These are phyloP conservation scores for Phylloporus sp. DNA, from an alignment of 1,284 basidiomycete species.

Conservation along the genomic window DNA sequence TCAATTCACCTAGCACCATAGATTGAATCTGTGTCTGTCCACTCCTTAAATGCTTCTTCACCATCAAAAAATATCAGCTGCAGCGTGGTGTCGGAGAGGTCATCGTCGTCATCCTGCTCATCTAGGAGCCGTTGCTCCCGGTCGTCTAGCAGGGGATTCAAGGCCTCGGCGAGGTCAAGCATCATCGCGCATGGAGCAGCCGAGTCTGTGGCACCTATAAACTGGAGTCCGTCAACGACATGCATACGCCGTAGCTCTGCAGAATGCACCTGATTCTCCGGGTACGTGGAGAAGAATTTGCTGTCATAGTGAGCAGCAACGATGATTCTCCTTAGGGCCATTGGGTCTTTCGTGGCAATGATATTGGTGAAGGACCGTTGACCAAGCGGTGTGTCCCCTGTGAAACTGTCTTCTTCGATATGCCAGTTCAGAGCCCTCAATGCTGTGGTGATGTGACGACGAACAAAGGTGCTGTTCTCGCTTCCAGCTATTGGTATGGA, in stretches of 20 bases:
- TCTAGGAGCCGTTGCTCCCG: conserved; percentile 66
- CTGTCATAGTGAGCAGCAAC: conserved; percentile 95
- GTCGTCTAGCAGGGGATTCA: conserved; percentile 74
- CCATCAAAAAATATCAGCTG: conserved; percentile 99
- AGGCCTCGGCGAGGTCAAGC: conserved; percentile 85
- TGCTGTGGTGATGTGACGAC: conserved; percentile 76
- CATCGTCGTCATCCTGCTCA: conserved; percentile 75
- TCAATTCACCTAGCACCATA: conserved; percentile 85
- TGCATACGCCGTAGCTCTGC: not conserved
- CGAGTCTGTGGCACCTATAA: conserved; percentile 97
- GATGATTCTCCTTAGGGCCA: conserved; percentile 84
- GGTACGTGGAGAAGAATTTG: conserved; percentile 83
- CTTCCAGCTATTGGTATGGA: conserved; percentile 62
- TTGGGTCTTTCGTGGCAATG: conserved; percentile 91
- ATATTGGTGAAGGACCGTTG: conserved; percentile 87
- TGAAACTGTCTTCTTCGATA: conserved; percentile 84
- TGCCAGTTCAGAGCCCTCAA: conserved; percentile 84
- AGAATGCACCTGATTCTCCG: conserved; percentile 72
- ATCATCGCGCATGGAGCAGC: conserved; percentile 95
- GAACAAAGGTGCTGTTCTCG: conserved; percentile 80
- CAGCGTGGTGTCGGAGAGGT: conserved; percentile 83
- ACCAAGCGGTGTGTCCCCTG: conserved; percentile 85
- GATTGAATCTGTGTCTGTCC: conserved; percentile 91
- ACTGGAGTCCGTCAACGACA: conserved; percentile 56
- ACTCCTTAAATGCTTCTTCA: conserved; percentile 93